These are phyloP conservation scores for Amphichorda felina DNA, from an alignment of 2,329 filamentous ascomycete genomes.

Conservation along the genomic window DNA sequence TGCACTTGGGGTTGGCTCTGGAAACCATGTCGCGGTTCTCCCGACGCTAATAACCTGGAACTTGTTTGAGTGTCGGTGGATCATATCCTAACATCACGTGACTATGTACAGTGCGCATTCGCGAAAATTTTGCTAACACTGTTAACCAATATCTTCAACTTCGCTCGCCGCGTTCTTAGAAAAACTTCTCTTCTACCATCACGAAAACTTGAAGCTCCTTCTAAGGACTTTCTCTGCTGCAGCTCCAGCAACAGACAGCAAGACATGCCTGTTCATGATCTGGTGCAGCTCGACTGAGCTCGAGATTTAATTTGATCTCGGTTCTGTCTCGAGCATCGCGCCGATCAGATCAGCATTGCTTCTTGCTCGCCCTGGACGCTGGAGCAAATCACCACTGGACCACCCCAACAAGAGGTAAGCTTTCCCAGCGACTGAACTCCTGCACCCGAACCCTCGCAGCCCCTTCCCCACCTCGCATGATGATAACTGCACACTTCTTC, in stretches of 20 bases:
- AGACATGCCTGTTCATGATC: not conserved
- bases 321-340: not conserved
- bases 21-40: too few relatives aligned
- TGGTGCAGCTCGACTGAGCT: not conserved
- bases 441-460: constrained; percentile 4
- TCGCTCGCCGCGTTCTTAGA: constrained; percentile 6
- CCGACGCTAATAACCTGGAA: constrained; percentile 4
- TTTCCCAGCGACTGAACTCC: not conserved
- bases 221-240: not conserved
- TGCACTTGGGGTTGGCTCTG: not conserved
- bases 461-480: constrained; percentile 36
- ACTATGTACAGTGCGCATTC: constrained; percentile 3
- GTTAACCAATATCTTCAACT: constrained; percentile 4
- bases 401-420: not conserved
- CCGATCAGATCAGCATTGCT: not conserved
- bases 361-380: not conserved
- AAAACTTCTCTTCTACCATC: constrained; percentile 3
- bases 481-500: constrained; percentile 63
- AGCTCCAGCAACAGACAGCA: not conserved
- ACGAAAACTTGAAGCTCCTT: not conserved
- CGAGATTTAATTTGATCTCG: not conserved
- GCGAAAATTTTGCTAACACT: constrained; percentile 5
- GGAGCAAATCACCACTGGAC: not conserved
- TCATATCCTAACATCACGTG: constrained; percentile 3
- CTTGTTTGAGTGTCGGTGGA: too few relatives aligned